Evolutionary conservation across 1,139 yeast species (phyloP).

Genomic region (Suhomyces yuchorum): DNA sequence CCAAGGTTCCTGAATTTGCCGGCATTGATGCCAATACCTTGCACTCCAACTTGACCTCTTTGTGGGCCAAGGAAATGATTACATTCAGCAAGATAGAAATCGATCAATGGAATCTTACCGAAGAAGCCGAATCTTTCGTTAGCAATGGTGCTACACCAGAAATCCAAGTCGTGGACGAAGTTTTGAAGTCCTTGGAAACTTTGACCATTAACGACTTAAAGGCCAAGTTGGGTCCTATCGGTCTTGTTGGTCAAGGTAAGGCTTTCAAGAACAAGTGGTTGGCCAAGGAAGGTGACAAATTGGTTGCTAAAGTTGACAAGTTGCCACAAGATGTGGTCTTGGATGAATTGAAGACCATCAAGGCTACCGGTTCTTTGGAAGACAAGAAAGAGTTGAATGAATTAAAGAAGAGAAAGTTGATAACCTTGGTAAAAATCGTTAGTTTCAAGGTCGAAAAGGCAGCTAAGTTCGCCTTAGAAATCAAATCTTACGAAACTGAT

Average conservation of each 20-base stretch:
- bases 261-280: slow-evolving; percentile 99
- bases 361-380: slow-evolving; percentile 55
- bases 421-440: slow-evolving; percentile 68
- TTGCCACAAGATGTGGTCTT: slow-evolving; percentile 71
- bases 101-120: slow-evolving; percentile 74
- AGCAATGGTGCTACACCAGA: slow-evolving; percentile 82
- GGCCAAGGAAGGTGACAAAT: slow-evolving; percentile 77
- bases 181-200: slow-evolving; percentile 73
- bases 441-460: slow-evolving; percentile 82
- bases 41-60: slow-evolving; percentile 79
- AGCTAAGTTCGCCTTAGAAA: slow-evolving; percentile 76
- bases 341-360: slow-evolving; percentile 60
- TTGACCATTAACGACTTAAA: slow-evolving; percentile 82
- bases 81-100: slow-evolving; percentile 71
- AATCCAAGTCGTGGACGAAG: slow-evolving; percentile 74
- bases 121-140: slow-evolving; percentile 81
- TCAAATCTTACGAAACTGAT: slow-evolving; percentile 86
- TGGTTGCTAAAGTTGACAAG: slow-evolving; percentile 57
- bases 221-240: slow-evolving; percentile 74
- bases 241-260: slow-evolving; percentile 92
- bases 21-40: slow-evolving; percentile 41
- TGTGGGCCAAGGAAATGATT: slow-evolving; percentile 83
- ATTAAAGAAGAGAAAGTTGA: slow-evolving; percentile 90
- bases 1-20: slow-evolving; percentile 52
- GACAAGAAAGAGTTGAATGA: slow-evolving; percentile 75